Evolutionary conservation across 1,284 basidiomycete species (phyloP), one percentile per base, ranked within the genome.

Genomic region (Leccinum subatratum): DNA sequence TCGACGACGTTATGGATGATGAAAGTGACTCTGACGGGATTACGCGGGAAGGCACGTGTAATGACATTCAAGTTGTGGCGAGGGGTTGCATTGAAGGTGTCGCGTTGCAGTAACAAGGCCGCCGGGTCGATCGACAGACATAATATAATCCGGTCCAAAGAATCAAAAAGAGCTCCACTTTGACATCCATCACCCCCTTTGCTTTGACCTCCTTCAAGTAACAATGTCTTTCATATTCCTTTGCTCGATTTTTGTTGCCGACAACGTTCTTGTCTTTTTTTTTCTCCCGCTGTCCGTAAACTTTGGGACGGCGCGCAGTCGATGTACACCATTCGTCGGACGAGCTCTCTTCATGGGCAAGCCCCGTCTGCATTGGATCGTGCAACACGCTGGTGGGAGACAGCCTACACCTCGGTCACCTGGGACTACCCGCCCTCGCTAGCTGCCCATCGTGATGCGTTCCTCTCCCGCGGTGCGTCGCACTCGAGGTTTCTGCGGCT

Each of bases 71-170:
- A n/a, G n/a, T n/a, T n/a, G n/a, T n/a, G n/a, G n/a, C n/a, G n/a
- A n/a, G n/a, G n/a, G n/a, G n/a, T n/a, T n/a, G n/a, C n/a, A n/a
- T n/a, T n/a, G n/a, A n/a, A n/a, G n/a, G n/a, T n/a, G n/a, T n/a
- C n/a, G n/a, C n/a, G n/a, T n/a, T n/a, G n/a, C n/a, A n/a, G n/a
- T n/a, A n/a, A n/a, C n/a, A n/a, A n/a, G n/a, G n/a, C n/a, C n/a
- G n/a, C n/a, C n/a, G n/a, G n/a, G n/a, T n/a, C n/a, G n/a, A n/a
- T n/a, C n/a, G n/a, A n/a, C n/a, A n/a, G n/a, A n/a, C n/a, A n/a
- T n/a, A n/a, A n/a, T n/a, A n/a, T n/a, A 75, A 74, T 74, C 72
- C 72, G 74, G 74, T 74, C 70, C 64, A 73, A 65, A 63, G 72
- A 73, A 70, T 73, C 70, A 54, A 64, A 51, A 62, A 62, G 62